phyloP scores from a whole-genome alignment of 805 yeast species.

The Deakozyma indianensis region DNA sequence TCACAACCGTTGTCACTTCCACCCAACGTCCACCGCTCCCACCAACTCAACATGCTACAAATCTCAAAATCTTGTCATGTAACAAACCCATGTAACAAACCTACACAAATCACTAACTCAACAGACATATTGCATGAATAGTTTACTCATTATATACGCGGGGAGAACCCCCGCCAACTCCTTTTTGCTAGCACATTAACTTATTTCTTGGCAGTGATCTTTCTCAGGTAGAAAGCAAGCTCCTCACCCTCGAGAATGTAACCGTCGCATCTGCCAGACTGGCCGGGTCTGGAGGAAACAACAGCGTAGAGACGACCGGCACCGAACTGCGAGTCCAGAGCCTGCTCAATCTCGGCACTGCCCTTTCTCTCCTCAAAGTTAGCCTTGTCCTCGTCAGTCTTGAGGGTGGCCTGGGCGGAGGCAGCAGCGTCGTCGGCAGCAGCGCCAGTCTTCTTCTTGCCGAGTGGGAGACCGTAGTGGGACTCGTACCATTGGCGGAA shows the following conservation, averaged over 20 bases:
- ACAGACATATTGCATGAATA: neutral
- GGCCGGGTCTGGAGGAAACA: slow-evolving; percentile 99
- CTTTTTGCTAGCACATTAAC: slow-evolving; percentile 7
- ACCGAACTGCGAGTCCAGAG: slow-evolving; percentile 92
- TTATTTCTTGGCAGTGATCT: slow-evolving; percentile 98
- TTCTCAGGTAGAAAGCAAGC: slow-evolving; percentile 99
- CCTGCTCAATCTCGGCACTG: slow-evolving; percentile 69
- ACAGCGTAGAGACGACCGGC: slow-evolving; percentile 98
- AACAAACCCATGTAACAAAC: no score
- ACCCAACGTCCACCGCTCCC: no score
- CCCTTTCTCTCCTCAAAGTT: slow-evolving; percentile 53
- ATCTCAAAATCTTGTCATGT: no score
- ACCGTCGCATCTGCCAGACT: slow-evolving; percentile 99
- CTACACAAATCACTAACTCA: no score
- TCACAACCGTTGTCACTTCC: no score
- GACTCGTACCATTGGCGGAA: slow-evolving; percentile 99
- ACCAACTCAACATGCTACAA: no score
- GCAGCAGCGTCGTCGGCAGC: slow-evolving; percentile 21
- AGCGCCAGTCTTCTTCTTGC: slow-evolving; percentile 56
- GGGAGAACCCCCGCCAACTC: neutral
- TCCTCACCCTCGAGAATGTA: slow-evolving; percentile 99
- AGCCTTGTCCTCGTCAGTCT: slow-evolving; percentile 67
- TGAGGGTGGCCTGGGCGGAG: slow-evolving; percentile 41
- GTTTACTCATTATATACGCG: neutral
- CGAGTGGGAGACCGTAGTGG: slow-evolving; percentile 90